Base-by-base conservation (phyloP, 169 alveolate genomes). In the Cytauxzoon felis region DNA sequence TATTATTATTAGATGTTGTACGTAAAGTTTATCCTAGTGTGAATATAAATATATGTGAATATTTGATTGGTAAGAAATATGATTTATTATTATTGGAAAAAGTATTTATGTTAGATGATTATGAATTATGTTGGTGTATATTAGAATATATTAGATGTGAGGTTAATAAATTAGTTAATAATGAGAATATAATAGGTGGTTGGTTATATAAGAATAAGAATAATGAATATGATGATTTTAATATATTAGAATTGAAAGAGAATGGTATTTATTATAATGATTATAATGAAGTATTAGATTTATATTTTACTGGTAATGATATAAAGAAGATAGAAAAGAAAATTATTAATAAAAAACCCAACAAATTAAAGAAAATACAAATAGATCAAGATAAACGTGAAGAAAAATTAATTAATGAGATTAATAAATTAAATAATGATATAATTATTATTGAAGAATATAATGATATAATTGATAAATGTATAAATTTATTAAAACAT, bases 301-400 rank as follows among this genome's bases (percentile, higher is more conserved):
- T 79, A 6, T 73, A 58, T 27, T 73, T 73, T 70, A 73, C 84
- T 9, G 56, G 65, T 16, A 49, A 40, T 36, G 84, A 73, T 21
- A 42, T 73, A 64, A 54, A 42, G 34, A 73, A 73, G 18, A 59
- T 58, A 26, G 84, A 73, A 41, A 61, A 63, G 49, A 16, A 73
- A 26, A 66, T 30, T 8, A 53, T 33, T 29, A 56, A 58, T 24
- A 76, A 76, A 49, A 76, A 65, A 18, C 78, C 84, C 29, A 76
- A 82, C 0, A 94, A 94, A 53, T 81, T 90, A 54, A 87, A 87
- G 53, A 90, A 92, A 59, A 92, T 94, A 16, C 91, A 88, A 60
- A 85, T 87, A 27, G 97, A 94, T 64, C 94, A 94, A 68, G 89
- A 89, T 54, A 83, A 87, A 36, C 84, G 97, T 53, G 91, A 91